These are phyloP conservation scores for Aspergillus ochraceoroseus DNA, from an alignment of 2,329 filamentous ascomycete genomes.

Conservation along the genomic window DNA sequence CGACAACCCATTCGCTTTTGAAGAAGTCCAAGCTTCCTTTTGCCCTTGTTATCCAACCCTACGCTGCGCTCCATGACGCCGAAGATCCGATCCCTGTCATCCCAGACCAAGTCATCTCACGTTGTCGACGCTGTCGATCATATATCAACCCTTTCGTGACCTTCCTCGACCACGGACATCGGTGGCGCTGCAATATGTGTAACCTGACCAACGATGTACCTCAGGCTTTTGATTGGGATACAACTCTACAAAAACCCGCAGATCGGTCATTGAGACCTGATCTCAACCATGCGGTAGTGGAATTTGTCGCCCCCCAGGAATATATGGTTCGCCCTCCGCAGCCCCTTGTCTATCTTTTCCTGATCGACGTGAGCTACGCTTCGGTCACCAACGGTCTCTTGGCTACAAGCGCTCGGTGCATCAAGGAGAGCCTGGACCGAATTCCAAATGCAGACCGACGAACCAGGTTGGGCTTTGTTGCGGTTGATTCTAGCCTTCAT, in stretches of 20 bases:
- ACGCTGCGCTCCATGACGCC: constrained; percentile 83
- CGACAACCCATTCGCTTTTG: constrained; percentile 82
- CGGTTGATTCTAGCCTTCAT: constrained; percentile 88
- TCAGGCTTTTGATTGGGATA: constrained; percentile 99
- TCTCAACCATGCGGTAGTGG: constrained; percentile 92
- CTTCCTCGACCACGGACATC: constrained; percentile 92
- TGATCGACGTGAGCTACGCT: constrained; percentile 89
- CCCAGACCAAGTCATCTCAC: constrained; percentile 93
- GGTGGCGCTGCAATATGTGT: constrained; percentile 99
- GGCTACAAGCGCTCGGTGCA: constrained; percentile 86
- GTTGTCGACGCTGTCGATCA: constrained; percentile 89
- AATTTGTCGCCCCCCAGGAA: constrained; percentile 96
- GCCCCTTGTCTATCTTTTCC: constrained; percentile 89
- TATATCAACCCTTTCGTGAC: constrained; percentile 98
- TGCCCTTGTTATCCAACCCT: constrained; percentile 92
- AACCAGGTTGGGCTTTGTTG: constrained; percentile 89
- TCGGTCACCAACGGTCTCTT: constrained; percentile 85
- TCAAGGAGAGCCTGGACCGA: constrained; percentile 87
- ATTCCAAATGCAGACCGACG: constrained; percentile 97
- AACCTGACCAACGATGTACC: constrained; percentile 97
- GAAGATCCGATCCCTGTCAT: constrained; percentile 89
- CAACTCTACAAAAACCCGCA: constrained; percentile 79
- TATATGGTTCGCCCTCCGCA: constrained; percentile 99
- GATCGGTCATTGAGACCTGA: constrained; percentile 90
- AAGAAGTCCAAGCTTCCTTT: constrained; percentile 97